Conservation (phyloP, 1,284 basidiomycete species). For the Butyriboletus appendiculatus region DNA sequence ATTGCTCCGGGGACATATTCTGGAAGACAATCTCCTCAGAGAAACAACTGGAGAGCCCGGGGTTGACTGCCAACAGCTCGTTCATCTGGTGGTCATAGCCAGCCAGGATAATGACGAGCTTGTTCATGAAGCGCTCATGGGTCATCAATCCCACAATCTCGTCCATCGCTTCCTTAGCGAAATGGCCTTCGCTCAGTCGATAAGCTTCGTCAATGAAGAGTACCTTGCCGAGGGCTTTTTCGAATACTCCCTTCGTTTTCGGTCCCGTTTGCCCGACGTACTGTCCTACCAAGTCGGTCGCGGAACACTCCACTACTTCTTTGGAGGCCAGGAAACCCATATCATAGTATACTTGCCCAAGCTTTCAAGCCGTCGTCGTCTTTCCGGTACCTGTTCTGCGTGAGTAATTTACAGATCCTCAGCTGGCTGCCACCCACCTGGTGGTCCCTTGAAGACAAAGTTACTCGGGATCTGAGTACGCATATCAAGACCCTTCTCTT, state of each 20-base stretch:
- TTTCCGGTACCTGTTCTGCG: slow-evolving; percentile 39
- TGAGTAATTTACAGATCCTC: neutral
- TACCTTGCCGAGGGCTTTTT: slow-evolving; percentile 61
- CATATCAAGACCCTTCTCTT: slow-evolving; percentile 43
- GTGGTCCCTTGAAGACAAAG: slow-evolving; percentile 73
- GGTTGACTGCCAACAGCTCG: slow-evolving; percentile 53
- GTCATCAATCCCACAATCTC: slow-evolving; percentile 65
- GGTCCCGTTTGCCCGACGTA: slow-evolving; percentile 71
- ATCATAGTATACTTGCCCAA: slow-evolving; percentile 39
- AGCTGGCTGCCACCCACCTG: slow-evolving; percentile 29
- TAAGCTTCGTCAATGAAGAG: slow-evolving; percentile 72
- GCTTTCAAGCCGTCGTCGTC: slow-evolving; percentile 45
- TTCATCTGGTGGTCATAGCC: slow-evolving; percentile 72
- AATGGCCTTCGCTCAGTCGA: slow-evolving; percentile 55
- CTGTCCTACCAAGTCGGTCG: slow-evolving; percentile 63
- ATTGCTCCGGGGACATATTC: slow-evolving; percentile 51
- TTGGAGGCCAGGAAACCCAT: slow-evolving; percentile 28
- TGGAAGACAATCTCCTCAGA: slow-evolving; percentile 56
- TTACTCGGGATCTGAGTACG: slow-evolving; percentile 58
- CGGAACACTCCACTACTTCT: slow-evolving; percentile 60
- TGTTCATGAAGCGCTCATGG: slow-evolving; percentile 52
- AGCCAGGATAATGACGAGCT: slow-evolving; percentile 65
- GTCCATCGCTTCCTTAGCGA: slow-evolving; percentile 67
- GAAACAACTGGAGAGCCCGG: slow-evolving; percentile 67
- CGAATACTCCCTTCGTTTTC: slow-evolving; percentile 56